Conservation (phyloP, 768 basidiomycete species). For the Pholiota molesta region DNA sequence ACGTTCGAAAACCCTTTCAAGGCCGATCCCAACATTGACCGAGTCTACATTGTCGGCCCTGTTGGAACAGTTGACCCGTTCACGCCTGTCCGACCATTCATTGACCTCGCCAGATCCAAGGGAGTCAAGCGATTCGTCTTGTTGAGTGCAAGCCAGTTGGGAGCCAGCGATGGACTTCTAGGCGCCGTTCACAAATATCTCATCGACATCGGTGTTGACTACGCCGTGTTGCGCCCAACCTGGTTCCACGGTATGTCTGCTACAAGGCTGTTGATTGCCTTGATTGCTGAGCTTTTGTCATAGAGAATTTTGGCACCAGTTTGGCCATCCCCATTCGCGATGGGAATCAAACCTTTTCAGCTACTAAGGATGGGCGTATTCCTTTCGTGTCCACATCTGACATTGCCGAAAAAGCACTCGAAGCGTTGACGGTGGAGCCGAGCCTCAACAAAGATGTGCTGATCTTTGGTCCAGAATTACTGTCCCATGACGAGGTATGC, state of each 20-base stretch:
- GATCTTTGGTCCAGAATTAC: conserved; percentile 31
- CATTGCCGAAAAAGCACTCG: conserved; percentile 30
- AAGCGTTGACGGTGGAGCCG: conserved; percentile 25
- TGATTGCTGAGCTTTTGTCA: not conserved
- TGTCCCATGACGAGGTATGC: conserved; percentile 29
- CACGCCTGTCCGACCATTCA: conserved; percentile 26
- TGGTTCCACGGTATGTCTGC: conserved; percentile 24
- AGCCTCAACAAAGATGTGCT: conserved; percentile 15
- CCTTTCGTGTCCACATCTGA: conserved; percentile 30
- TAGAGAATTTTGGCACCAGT: conserved; percentile 27
- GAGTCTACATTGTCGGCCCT: conserved; percentile 26
- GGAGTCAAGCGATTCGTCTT: conserved; percentile 36
- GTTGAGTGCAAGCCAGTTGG: conserved; percentile 22
- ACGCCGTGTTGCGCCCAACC: conserved; percentile 28
- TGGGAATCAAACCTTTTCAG: conserved; percentile 21
- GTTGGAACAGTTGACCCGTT: conserved; percentile 13
- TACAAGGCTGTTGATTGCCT: conserved; percentile 1
- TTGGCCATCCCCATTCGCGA: conserved; percentile 13
- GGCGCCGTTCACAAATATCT: conserved; percentile 30
- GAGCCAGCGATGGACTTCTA: conserved; percentile 7
- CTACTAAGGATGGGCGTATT: conserved; percentile 21
- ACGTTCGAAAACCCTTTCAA: conserved; percentile 35
- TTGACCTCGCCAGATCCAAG: conserved; percentile 29
- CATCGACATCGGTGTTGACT: conserved; percentile 23
- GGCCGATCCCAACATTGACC: conserved; percentile 21